Evolutionary conservation across 768 basidiomycete genomes (phyloP), one percentile per base, ranked within the genome.

Genomic region (Naganishia randhawae): DNA sequence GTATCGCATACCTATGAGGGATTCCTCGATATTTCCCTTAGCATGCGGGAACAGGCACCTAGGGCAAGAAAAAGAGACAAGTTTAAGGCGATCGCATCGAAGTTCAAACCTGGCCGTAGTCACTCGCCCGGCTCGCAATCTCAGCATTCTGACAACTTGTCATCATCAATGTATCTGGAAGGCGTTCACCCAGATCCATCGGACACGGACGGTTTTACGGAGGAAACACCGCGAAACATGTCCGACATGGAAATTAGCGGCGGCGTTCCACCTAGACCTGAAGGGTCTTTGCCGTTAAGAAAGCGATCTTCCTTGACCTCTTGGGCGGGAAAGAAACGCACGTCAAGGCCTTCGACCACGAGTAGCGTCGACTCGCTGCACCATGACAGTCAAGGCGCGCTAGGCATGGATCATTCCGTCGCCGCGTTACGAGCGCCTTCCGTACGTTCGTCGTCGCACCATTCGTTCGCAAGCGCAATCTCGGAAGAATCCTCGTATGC

Each of bases 1-100:
- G 86, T 96, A 57, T 95, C 92, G 2, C 87, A 92, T 72, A 91
- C 89, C 6, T 89, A 90, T 76, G 94, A 98, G 79, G 91, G 92
- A 75, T 97, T 96, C 79, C 88, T 89, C 77, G 94, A 96, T 79
- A 88, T 98, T 73, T 92, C 91, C 62, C 82, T 98, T 37, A 89
- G 89, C 78, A 88, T 94, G 78, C 90, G 88, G 76, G 85, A 64
- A n/a, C 50, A 39, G 25, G 35, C 48, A 25, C 51, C 66, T 1
- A 14, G 37, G 22, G 65, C 50, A 6, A 50, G 65, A 48, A 70
- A 67, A 79, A 86, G 91, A 41, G 89, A 93, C 78, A 85, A 84
- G 53, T 80, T 95, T 69, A 88, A 86, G 78, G 86, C 85, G 55
- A 81, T 93, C 53, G 90, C 89, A 19, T 87, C 86, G 73, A 85